These are phyloP conservation scores for Penicillium sp. DNA, from an alignment of 2,329 filamentous ascomycete species.

Conservation along the genomic window DNA sequence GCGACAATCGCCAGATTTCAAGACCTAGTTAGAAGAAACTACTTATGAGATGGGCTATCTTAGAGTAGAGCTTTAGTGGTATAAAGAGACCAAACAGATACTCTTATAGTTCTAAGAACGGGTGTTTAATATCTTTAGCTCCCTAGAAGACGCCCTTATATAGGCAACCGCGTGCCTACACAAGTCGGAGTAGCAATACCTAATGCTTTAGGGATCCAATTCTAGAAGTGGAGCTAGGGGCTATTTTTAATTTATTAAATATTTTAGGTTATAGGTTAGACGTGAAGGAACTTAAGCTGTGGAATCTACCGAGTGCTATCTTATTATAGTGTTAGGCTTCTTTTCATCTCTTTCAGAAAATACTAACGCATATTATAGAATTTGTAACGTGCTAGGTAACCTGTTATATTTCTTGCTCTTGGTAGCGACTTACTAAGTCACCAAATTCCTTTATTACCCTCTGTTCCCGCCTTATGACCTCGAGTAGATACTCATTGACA, in stretches of 20 bases:
- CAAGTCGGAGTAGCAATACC: conserved; percentile 4
- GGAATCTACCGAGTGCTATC: no score
- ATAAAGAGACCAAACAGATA: conserved; percentile 15
- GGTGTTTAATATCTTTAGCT: conserved; percentile 6
- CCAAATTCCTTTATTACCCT: background rate
- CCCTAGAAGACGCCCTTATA: conserved; percentile 10
- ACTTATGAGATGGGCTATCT: conserved; percentile 14
- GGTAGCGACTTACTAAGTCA: background rate
- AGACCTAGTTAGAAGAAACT: conserved; percentile 11
- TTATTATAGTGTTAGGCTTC: background rate
- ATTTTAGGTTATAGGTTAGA: background rate
- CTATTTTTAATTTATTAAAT: background rate
- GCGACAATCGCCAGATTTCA: background rate
- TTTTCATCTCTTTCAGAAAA: background rate
- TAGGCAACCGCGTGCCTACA: conserved; percentile 2
- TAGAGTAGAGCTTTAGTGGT: conserved; percentile 12
- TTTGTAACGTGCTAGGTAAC: background rate
- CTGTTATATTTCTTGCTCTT: background rate
- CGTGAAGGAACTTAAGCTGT: no score
- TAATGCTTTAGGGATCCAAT: conserved; percentile 1
- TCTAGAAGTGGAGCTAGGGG: background rate
- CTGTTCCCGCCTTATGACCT: background rate
- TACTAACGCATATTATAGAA: background rate
- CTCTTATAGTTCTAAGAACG: conserved; percentile 12
- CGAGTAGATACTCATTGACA: background rate